Base-by-base conservation (phyloP, 1,284 basidiomycete species). In the Inonotus hispidus region DNA sequence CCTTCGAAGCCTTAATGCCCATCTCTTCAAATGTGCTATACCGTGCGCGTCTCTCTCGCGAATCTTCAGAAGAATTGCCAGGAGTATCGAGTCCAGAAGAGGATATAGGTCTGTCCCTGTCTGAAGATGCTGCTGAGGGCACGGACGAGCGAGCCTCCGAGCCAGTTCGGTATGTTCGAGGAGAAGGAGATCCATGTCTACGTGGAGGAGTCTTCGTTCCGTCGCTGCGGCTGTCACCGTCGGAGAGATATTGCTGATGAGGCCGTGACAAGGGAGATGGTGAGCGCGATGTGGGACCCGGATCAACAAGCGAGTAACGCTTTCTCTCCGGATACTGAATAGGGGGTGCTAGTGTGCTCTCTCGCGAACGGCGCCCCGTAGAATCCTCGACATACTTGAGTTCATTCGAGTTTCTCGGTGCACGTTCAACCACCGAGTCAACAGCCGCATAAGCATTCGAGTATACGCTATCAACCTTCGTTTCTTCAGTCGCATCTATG, bases 11-110 rank as follows among this genome's bases (percentile, higher is more conserved):
- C 54, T 83, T 79, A 68, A 93, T 88, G 0, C 93, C 93, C 93
- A 96, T 95, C 77, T 96, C 94, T 35, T 88, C 90, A 73, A 96
- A 97, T 52, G 92, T 95, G 68, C 87, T 79, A 1, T 91, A 85
- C 5, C 83, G 81, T 65, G 76, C 77, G 45, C 60, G 25, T 47
- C 7, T 53, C 4, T 57, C n/a, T 10, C 21, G 6, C 2, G 46
- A 10, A 14, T 43, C 23, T 23, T 25, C 46, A 19, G 46, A 5
- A 11, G 46, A 4, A 21, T n/a, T 1, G 19, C 13, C 23, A 49
- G 16, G 16, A 1, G 16, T 21, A 10, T n/a, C 41, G 1, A 25
- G n/a, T 49, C 19, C 19, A 25, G 23, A 27, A 19, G 46, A 49
- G 23, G 46, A 16, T 7, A 14, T 21, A 3, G 46, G 14, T 11